Conservation (phyloP, 495 filamentous ascomycete species). For the Parathielavia hyrcaniae region DNA sequence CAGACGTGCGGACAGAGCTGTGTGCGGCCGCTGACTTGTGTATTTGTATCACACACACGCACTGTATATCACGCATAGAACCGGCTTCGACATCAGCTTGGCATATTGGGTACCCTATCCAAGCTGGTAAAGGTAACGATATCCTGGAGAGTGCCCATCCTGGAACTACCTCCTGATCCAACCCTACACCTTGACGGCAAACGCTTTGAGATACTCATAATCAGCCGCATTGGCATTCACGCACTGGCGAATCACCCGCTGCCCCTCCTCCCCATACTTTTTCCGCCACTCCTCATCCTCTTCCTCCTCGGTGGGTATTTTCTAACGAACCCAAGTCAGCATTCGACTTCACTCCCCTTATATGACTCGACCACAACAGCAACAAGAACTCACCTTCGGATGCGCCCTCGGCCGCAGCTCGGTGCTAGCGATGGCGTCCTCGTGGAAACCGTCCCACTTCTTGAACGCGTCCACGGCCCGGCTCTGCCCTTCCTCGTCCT, state of each 20-base stretch:
- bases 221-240: conserved; percentile 75
- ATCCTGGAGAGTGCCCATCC: not conserved
- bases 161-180: not conserved
- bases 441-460: conserved; percentile 96
- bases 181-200: conserved; percentile 52
- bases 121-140: not conserved
- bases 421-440: conserved; percentile 79
- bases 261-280: conserved; percentile 74
- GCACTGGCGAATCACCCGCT: conserved; percentile 65
- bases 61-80: conserved; percentile 8
- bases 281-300: conserved; percentile 73
- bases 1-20: not conserved
- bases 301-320: conserved; percentile 46
- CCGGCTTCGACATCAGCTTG: not conserved
- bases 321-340: conserved; percentile 27
- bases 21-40: not conserved
- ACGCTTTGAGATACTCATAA: conserved; percentile 88
- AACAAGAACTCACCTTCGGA: conserved; percentile 58
- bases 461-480: conserved; percentile 66
- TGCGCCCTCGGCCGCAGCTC: conserved; percentile 58
- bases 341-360: not conserved
- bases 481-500: conserved; percentile 57
- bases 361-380: not conserved
- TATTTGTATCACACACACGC: conserved; percentile 12
- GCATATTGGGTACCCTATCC: not conserved